phyloP scores from a whole-genome alignment of 495 filamentous ascomycete genomes.

The Talaromyces nanjingensis region DNA sequence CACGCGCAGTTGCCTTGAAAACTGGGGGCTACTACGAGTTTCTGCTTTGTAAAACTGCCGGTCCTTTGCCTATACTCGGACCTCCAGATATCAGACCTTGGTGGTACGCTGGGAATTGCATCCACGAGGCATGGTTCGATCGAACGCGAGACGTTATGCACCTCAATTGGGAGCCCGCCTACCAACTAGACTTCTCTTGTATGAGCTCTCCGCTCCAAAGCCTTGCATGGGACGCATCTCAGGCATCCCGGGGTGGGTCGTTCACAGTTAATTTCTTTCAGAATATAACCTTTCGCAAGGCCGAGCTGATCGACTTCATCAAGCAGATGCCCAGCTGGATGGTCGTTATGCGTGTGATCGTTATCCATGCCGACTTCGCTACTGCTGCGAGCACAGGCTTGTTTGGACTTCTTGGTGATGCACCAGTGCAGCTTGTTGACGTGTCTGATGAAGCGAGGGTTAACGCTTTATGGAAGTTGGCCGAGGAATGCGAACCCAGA shows the following conservation, averaged over 20 bases:
- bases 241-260: background rate
- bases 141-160: background rate
- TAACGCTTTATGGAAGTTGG: background rate
- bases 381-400: conserved; percentile 4
- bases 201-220: background rate
- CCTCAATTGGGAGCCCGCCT: background rate
- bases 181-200: background rate
- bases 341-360: conserved; percentile 7
- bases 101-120: background rate
- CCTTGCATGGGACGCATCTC: conserved; percentile 4
- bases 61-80: background rate
- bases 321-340: background rate
- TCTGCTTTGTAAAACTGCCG: background rate
- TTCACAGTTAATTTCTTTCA: background rate
- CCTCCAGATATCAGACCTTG: background rate
- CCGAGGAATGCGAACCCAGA: background rate
- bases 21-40: background rate
- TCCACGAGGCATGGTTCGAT: conserved; percentile 4
- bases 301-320: background rate
- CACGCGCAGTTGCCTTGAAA: background rate
- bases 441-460: background rate
- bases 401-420: conserved; percentile 2
- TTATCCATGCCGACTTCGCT: conserved; percentile 4
- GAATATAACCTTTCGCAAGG: background rate
- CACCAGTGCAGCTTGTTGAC: conserved; percentile 1